Evolutionary conservation across 2,329 filamentous ascomycete genomes (phyloP).

Genomic region (Aspergillus versicolor): DNA sequence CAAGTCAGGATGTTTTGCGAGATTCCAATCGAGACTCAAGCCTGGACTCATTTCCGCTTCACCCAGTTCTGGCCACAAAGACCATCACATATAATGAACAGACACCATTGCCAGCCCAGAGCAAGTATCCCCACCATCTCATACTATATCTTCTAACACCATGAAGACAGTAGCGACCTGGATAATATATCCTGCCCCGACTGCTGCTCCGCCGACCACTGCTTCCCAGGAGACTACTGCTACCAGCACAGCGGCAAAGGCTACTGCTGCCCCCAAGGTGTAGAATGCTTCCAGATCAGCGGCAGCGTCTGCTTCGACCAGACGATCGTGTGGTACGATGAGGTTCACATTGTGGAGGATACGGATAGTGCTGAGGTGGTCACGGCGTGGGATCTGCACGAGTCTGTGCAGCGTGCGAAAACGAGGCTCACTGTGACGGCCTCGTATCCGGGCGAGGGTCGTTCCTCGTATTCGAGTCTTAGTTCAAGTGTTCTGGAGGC

Average conservation of each 20-base stretch:
- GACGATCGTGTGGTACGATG: neutral
- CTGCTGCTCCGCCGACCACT: conserved; percentile 1
- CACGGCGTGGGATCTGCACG: neutral
- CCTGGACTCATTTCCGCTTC: neutral
- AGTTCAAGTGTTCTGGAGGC: neutral
- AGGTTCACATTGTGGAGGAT: neutral
- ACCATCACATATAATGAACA: neutral
- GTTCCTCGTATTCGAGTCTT: neutral
- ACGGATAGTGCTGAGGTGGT: neutral
- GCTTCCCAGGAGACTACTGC: neutral
- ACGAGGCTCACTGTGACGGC: neutral
- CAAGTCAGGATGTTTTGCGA: neutral
- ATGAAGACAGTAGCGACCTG: neutral
- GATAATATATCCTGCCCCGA: neutral
- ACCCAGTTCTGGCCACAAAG: neutral
- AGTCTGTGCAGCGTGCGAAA: neutral
- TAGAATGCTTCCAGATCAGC: neutral
- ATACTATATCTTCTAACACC: too few relatives aligned
- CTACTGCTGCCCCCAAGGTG: neutral
- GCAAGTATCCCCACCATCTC: neutral
- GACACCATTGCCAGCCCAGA: neutral
- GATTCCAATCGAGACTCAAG: neutral
- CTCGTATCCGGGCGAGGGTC: neutral
- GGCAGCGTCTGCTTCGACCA: neutral
- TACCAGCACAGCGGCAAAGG: neutral